Base-by-base conservation (phyloP, 2,329 filamentous ascomycete species). In the Xylaria sp. region DNA sequence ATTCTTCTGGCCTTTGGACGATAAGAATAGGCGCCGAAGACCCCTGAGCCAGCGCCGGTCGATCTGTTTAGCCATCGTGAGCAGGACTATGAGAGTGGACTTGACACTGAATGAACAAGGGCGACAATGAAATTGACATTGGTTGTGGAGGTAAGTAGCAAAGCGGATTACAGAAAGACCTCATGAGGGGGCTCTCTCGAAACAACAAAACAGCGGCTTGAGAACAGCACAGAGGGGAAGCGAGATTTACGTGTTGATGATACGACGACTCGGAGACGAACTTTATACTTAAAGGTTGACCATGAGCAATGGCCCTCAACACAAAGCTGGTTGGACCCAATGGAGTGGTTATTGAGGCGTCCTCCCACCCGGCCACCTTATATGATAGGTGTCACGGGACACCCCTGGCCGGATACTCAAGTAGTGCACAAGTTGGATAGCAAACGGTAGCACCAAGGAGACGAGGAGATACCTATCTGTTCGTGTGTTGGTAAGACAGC, bases 31-130 rank as follows among this genome's bases (percentile, higher is more conserved):
- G n/a, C 64, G 67, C 57, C 62, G 60, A 57, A 72, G 62, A 10
- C 57, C 28, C 25, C 68, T 63, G 18, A 49, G 33, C 25, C 64
- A 68, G 41, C 58, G 12, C 52, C 31, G 57, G 15, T 48, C 31
- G 43, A 63, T 67, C 70, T 75, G 66, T 54, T 68, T 66, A 39
- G 54, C n/a, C 72, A 73, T 73, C 20, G 70, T 75, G 48, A 77
- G 74, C 36, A 67, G 5, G 41, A 46, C 43, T 18, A 57, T 36
- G 25, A 55, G 15, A 31, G 31, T 23, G 20, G 8, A 54, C 20
- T 12, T 5, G 15, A 25, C 15, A 7, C 23, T 18, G 3, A 13
- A 54, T 54, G 54, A 48, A 51, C 8, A 46, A 25, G 20, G 28
- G 20, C 23, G 2, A 56, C 5, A n/a, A 57, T 43, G 59, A 43